Base-by-base conservation (phyloP, 768 basidiomycete genomes). In the Leccinum sublutescens region DNA sequence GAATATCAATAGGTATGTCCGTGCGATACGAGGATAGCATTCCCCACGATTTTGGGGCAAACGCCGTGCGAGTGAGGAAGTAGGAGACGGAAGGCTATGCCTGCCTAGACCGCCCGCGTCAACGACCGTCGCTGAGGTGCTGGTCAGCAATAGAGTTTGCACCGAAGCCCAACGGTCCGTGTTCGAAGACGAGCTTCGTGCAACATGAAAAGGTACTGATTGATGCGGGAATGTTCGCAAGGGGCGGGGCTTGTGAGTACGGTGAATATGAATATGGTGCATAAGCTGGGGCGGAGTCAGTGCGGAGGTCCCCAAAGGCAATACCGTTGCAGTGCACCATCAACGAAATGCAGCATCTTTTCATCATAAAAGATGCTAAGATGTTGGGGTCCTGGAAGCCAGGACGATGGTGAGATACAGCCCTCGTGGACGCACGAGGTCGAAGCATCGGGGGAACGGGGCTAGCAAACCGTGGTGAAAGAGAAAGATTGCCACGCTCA, bases 131-230 rank as follows among this genome's bases (percentile, higher is more conserved):
- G 56, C 61, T 65, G 64, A 60, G 56, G 52, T 45, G 48, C 48
- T 58, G 31, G 56, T 49, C 19, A 54, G 25, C 57, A 53, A 62
- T 65, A 52, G 21, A 19, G 59, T 60, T 67, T 61, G 56, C 54
- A 33, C 38, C 40, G n/a, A 55, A 62, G 55, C 15, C 10, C 33
- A 34, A 29, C 34, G 8, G 31, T 34, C 25, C 36, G 25, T 1
- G 31, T 34, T 51, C 19, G 36, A 38, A 33, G 21, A 33, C 19
- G 43, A 12, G 19, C 48, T 45, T 50, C 11, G 34, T 54, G 36
- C 11, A 38, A 21, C 25, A 19, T 34, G 54, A 25, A 55, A 64
- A 45, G 40, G 40, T 21, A 52, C 17, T 11, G 47, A 50, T 59
- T 48, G 47, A 27, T 52, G 31, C 29, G 52, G 45, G 40, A 48